A percentile compares a stretch with the other conserved stretches of the same genome.
These are phyloP conservation scores for Juglanconis sp. DNA, from an alignment of 2,329 filamentous ascomycete species.

Conservation along the genomic window DNA sequence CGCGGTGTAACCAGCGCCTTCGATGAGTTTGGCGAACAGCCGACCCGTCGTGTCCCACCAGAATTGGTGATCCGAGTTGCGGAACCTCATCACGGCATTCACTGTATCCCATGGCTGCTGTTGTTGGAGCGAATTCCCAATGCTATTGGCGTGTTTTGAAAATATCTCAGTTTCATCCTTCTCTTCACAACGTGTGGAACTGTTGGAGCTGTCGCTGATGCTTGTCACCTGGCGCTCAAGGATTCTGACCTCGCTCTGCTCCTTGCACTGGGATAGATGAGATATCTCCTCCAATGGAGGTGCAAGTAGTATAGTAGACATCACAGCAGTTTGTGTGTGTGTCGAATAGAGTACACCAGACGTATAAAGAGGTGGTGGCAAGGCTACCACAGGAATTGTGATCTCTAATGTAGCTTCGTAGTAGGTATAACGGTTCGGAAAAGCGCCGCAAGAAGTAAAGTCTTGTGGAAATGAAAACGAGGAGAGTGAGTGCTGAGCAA, in stretches of 20 bases:
- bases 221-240: neutral
- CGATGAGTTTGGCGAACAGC: conserved; percentile 23
- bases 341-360: too few relatives aligned
- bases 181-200: neutral
- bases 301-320: neutral
- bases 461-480: too few relatives aligned
- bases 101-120: conserved; percentile 21
- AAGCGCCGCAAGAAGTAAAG: too few relatives aligned
- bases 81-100: conserved; percentile 21
- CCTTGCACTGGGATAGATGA: neutral
- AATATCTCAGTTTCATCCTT: neutral
- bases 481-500: too few relatives aligned
- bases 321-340: neutral
- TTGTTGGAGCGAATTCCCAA: neutral
- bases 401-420: too few relatives aligned
- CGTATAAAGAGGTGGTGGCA: too few relatives aligned
- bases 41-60: conserved; percentile 25
- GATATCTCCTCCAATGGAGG: neutral
- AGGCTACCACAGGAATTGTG: too few relatives aligned
- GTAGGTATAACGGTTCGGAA: too few relatives aligned
- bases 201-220: neutral
- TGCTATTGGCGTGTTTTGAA: neutral
- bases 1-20: conserved; percentile 23
- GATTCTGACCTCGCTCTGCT: neutral
- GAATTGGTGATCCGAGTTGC: conserved; percentile 23